Evolutionary conservation across 2,329 filamentous ascomycete species (phyloP).

Genomic region (Trichoderma simmonsii): DNA sequence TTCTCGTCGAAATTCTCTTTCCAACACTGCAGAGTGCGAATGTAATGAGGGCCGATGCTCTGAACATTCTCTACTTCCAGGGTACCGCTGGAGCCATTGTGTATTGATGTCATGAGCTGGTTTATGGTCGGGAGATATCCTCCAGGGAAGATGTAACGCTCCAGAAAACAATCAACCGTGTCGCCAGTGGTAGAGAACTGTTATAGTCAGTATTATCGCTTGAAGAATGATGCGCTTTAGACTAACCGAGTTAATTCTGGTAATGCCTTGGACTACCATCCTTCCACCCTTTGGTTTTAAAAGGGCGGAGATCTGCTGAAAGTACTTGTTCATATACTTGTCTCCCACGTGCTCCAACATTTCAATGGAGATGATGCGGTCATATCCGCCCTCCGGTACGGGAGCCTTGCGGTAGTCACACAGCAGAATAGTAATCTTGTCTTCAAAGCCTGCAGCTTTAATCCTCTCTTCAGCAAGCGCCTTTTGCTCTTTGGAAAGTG

Average conservation of each 20-base stretch:
- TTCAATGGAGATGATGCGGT: slow-evolving; percentile 71
- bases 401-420: slow-evolving; percentile 65
- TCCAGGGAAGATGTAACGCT: slow-evolving; percentile 69
- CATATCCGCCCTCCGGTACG: slow-evolving; percentile 52
- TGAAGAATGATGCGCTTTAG: neutral
- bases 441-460: slow-evolving; percentile 53
- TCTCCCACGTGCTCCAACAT: slow-evolving; percentile 73
- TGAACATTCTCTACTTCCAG: slow-evolving; percentile 65
- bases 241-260: slow-evolving; percentile 42
- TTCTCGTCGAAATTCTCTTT: slow-evolving; percentile 57
- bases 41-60: slow-evolving; percentile 72
- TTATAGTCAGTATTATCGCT: neutral
- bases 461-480: slow-evolving; percentile 63
- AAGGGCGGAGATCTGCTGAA: slow-evolving; percentile 58
- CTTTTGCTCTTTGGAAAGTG: slow-evolving; percentile 67
- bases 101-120: slow-evolving; percentile 59
- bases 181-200: neutral
- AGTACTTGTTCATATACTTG: slow-evolving; percentile 65
- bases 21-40: slow-evolving; percentile 66
- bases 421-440: slow-evolving; percentile 60
- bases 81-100: slow-evolving; percentile 54
- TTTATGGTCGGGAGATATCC: slow-evolving; percentile 61
- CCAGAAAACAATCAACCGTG: neutral
- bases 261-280: slow-evolving; percentile 71
- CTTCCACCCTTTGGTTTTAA: slow-evolving; percentile 63